A percentile compares a stretch with the other conserved stretches of the same genome.
phyloP scores from a whole-genome alignment of 1,284 basidiomycete genomes.

The Rhodotorula sp. region DNA sequence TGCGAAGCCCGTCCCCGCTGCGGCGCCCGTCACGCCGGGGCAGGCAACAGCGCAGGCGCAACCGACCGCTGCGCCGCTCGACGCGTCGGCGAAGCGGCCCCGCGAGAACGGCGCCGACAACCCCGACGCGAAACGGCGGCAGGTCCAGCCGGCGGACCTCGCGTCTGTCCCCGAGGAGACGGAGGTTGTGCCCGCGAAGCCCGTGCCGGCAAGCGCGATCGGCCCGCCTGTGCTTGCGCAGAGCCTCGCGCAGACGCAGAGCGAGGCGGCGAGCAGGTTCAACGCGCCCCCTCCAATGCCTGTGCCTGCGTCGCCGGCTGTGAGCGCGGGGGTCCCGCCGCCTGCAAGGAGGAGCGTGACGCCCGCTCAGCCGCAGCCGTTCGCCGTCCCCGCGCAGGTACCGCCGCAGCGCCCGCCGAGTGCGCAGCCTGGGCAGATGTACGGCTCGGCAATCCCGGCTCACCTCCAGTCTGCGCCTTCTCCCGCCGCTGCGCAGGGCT shows the following conservation, averaged over 20 bases:
- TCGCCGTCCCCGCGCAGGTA: background rate
- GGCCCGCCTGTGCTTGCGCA: background rate
- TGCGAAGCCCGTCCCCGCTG: background rate
- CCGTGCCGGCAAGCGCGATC: background rate
- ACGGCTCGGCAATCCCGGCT: constrained; percentile 31
- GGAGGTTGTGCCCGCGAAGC: constrained; percentile 18
- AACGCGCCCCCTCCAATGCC: background rate
- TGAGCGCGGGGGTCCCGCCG: background rate
- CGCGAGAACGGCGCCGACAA: background rate
- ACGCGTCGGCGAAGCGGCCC: background rate
- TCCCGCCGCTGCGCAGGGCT: background rate
- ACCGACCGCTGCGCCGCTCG: background rate
- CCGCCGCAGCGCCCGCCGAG: constrained; percentile 14
- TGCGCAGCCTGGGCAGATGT: constrained; percentile 16
- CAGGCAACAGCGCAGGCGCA: background rate
- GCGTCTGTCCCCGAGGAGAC: constrained; percentile 9
- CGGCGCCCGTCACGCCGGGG: background rate
- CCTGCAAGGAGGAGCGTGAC: background rate
- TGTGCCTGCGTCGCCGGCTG: no score
- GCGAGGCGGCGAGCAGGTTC: background rate
- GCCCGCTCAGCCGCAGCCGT: background rate
- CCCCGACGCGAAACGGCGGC: constrained; percentile 5
- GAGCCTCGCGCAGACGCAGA: background rate
- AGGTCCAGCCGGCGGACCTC: constrained; percentile 14
- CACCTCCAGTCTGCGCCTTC: constrained; percentile 17